Conservation (phyloP, 2,329 filamentous ascomycete genomes). For the Gnomoniopsis sp. region DNA sequence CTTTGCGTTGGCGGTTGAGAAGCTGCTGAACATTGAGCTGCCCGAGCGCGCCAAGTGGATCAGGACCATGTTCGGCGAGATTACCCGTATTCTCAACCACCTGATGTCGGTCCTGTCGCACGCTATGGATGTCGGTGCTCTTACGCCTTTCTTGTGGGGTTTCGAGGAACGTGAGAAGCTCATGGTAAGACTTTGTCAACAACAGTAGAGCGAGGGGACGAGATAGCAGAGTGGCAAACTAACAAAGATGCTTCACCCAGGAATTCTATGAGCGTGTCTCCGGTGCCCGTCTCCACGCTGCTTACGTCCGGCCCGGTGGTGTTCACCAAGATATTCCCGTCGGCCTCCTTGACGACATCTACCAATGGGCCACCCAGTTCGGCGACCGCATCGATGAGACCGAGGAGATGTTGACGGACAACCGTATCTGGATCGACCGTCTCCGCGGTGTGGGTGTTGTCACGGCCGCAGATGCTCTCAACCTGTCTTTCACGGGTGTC, state of each 20-base stretch:
- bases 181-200: conserved; percentile 66
- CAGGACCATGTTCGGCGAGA: conserved; percentile 89
- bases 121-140: conserved; percentile 97
- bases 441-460: conserved; percentile 91
- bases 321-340: conserved; percentile 93
- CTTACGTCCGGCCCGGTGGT: conserved; percentile 94
- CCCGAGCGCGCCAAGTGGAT: conserved; percentile 96
- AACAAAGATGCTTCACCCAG: conserved; percentile 41
- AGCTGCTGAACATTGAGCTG: conserved; percentile 94
- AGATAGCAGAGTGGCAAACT: background rate
- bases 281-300: conserved; percentile 92
- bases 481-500: conserved; percentile 93
- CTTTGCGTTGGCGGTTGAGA: conserved; percentile 93
- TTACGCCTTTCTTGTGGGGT: conserved; percentile 98
- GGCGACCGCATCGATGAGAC: conserved; percentile 98
- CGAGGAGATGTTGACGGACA: conserved; percentile 97
- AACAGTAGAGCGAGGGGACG: too few species aligned
- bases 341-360: conserved; percentile 95
- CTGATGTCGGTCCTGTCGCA: conserved; percentile 97
- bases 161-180: conserved; percentile 99
- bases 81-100: conserved; percentile 93
- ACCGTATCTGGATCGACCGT: conserved; percentile 97
- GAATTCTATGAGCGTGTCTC: conserved; percentile 99
- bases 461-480: conserved; percentile 87
- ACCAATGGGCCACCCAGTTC: conserved; percentile 99